Evolutionary conservation across 768 basidiomycete genomes (phyloP).

Genomic region (Russula sp.): DNA sequence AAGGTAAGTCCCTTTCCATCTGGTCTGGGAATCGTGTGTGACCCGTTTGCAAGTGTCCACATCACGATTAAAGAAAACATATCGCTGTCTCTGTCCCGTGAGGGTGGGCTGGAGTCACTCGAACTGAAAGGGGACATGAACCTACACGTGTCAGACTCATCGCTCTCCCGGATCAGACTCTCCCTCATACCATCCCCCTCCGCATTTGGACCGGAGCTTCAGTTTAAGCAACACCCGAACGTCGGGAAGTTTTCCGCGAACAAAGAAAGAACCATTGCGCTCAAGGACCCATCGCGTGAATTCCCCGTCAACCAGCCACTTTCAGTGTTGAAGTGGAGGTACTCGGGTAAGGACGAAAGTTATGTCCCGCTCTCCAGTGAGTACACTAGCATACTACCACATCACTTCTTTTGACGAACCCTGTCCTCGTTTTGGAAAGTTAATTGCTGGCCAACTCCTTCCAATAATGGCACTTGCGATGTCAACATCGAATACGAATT

Average conservation of each 20-base stretch:
- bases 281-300: slow-evolving; percentile 77
- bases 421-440: slow-evolving; percentile 46
- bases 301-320: slow-evolving; percentile 89
- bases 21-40: neutral
- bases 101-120: slow-evolving; percentile 87
- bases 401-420: neutral
- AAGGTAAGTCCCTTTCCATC: slow-evolving; percentile 47
- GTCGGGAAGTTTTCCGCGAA: slow-evolving; percentile 80
- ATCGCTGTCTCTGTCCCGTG: slow-evolving; percentile 76
- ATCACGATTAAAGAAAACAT: slow-evolving; percentile 80
- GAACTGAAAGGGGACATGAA: slow-evolving; percentile 96
- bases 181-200: slow-evolving; percentile 54
- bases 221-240: slow-evolving; percentile 97
- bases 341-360: slow-evolving; percentile 87
- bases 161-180: slow-evolving; percentile 68
- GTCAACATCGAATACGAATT: slow-evolving; percentile 98
- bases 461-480: slow-evolving; percentile 88
- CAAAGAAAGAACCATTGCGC: slow-evolving; percentile 62
- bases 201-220: slow-evolving; percentile 66
- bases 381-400: slow-evolving; percentile 34
- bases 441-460: slow-evolving; percentile 95
- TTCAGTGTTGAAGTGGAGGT: slow-evolving; percentile 90
- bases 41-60: slow-evolving; percentile 61
- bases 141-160: slow-evolving; percentile 75
- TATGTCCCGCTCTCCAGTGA: slow-evolving; percentile 87